Base-by-base conservation (phyloP, 2,329 filamentous ascomycete species). In the Aspergillus texensis region DNA sequence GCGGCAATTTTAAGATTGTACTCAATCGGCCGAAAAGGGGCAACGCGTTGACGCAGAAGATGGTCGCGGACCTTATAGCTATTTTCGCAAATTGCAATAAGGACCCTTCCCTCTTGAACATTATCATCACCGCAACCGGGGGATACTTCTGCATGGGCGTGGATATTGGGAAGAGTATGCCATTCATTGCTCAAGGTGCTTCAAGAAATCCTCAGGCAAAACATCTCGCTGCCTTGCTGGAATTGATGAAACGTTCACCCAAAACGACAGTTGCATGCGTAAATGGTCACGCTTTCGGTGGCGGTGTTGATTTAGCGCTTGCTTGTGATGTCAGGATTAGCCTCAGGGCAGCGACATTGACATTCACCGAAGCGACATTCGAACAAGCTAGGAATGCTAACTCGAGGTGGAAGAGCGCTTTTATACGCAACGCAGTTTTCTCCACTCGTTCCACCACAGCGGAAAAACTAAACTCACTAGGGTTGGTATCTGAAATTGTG, bases 1-100 rank as follows among this genome's bases (percentile, higher is more conserved):
- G 77, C 1, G 67, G 67, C 6, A 76, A 70, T 43, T 24, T 73
- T n/a, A 75, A 75, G 45, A 68, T 78, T 12, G 63, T 70, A 10
- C 67, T 81, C 39, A 77, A 76, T 57, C 70, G 76, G n/a, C 75
- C 78, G 0, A 69, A 72, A 46, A 80, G 77, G 34, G 78, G 79
- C 53, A 81, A 81, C 46, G 69, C 74, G 0, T 65, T 81, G 24
- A 82, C 79, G 1, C 60, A 60, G 1, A 52, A 62, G 2, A 65
- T 73, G 0, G 76, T 81, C 50, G 59, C 21, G 9, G 43, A 60
- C 24, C 30, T 64, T 24, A 36, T 21, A 6, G 3, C 12, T 21
- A 48, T 58, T 19, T n/a, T 64, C 14, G 46, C 53, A 21, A 39
- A 54, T 16, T 62, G 55, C 24, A 57, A 53, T 8, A 53, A 43